Conservation (phyloP, 495 filamentous ascomycete genomes). For the Sabuloglossum arenarium region DNA sequence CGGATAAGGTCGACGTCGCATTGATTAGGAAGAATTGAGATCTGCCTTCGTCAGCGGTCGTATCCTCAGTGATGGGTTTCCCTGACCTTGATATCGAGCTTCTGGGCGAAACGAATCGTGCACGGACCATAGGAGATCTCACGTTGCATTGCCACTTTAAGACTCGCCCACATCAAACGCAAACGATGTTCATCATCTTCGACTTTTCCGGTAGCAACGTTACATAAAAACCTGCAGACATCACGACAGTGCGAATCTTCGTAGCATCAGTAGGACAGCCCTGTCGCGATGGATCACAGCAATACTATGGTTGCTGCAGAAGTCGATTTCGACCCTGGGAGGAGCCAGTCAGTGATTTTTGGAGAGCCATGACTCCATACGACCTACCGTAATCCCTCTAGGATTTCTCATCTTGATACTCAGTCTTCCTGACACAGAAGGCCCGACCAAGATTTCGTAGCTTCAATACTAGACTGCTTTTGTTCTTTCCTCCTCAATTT, state of each 20-base stretch:
- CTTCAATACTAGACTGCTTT: too few relatives aligned
- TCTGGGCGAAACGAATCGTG: not conserved
- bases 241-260: not conserved
- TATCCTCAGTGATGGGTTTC: not conserved
- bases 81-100: not conserved
- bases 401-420: not conserved
- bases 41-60: not conserved
- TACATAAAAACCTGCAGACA: not conserved
- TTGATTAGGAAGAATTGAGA: not conserved
- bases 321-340: too few relatives aligned
- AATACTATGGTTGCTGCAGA: not conserved
- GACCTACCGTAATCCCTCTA: too few relatives aligned
- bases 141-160: conserved; percentile 1
- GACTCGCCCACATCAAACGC: too few relatives aligned
- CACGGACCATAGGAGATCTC: not conserved
- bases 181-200: not conserved
- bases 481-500: not conserved
- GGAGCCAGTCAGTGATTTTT: not conserved
- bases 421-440: not conserved
- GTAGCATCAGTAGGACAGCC: not conserved
- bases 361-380: too few relatives aligned
- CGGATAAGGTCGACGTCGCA: not conserved
- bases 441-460: conserved; percentile 12
- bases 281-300: not conserved
- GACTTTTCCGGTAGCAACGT: not conserved